These are phyloP conservation scores for Bipolaris zeicola DNA, from an alignment of 2,329 filamentous ascomycete species.

Conservation along the genomic window DNA sequence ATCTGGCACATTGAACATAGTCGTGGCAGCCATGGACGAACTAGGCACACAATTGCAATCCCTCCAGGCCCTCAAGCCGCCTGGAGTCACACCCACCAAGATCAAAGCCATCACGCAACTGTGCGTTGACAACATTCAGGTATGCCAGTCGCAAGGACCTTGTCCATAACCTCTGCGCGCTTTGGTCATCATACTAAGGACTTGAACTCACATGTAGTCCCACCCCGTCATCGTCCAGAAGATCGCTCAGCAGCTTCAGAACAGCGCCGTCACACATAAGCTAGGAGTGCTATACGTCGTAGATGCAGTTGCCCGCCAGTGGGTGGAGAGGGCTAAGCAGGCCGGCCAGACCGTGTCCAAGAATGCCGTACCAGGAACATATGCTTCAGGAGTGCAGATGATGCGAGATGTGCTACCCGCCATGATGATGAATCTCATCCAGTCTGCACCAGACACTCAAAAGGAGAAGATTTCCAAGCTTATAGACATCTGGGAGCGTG, in stretches of 20 bases:
- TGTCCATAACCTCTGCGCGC: constrained; percentile 9
- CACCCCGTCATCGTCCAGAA: constrained; percentile 95
- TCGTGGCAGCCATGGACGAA: constrained; percentile 79
- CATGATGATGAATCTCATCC: constrained; percentile 94
- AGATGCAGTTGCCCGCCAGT: constrained; percentile 99
- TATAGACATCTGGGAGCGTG: constrained; percentile 97
- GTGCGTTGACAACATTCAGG: constrained; percentile 66
- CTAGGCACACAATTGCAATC: constrained; percentile 88
- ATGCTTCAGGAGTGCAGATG: constrained; percentile 92
- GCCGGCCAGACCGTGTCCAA: constrained; percentile 78
- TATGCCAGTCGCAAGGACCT: constrained; percentile 30
- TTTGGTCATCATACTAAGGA: constrained; percentile 34
- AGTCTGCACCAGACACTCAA: constrained; percentile 87
- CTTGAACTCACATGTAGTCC: constrained; percentile 63
- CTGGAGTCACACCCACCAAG: constrained; percentile 91
- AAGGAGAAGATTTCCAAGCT: constrained; percentile 97
- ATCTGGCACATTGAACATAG: constrained; percentile 37
- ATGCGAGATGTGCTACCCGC: constrained; percentile 93
- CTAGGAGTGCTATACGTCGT: constrained; percentile 99
- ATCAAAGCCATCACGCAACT: constrained; percentile 85
- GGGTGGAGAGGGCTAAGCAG: constrained; percentile 93
- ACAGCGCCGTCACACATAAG: constrained; percentile 92
- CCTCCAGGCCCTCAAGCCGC: constrained; percentile 88
- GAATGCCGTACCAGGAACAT: constrained; percentile 87
- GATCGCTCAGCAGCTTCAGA: constrained; percentile 96